These are phyloP conservation scores for Trichocladium uniseriatum DNA, from an alignment of 495 filamentous ascomycete genomes.

Conservation along the genomic window DNA sequence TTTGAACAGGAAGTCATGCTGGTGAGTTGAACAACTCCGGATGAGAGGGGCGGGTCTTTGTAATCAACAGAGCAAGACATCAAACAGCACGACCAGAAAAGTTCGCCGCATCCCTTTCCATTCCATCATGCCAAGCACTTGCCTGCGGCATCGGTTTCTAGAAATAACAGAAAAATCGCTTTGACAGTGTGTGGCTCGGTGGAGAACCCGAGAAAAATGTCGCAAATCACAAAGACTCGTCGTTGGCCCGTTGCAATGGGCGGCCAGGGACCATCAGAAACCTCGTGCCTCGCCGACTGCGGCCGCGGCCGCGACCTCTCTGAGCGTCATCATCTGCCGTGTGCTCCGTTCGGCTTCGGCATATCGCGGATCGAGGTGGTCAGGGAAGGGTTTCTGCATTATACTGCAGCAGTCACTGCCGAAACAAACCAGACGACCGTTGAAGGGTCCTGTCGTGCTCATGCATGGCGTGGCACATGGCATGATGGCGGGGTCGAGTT, in stretches of 20 bases:
- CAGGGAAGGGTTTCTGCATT: no score
- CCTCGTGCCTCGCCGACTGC: constrained; percentile 2
- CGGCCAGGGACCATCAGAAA: not conserved
- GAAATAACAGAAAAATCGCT: not conserved
- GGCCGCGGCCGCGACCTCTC: not conserved
- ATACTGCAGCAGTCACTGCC: no score
- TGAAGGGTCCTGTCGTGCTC: no score
- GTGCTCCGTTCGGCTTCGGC: no score
- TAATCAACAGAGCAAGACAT: constrained; percentile 6
- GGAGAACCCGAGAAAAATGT: constrained; percentile 7
- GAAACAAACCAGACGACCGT: no score
- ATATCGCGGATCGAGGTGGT: no score
- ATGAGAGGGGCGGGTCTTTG: constrained; percentile 11
- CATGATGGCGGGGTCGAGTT: no score
- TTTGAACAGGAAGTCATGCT: not conserved
- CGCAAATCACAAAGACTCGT: constrained; percentile 1
- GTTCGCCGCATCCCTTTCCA: constrained; percentile 8
- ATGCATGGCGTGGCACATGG: no score
- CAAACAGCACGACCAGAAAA: not conserved
- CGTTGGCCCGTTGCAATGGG: not conserved
- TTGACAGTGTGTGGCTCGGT: constrained; percentile 2
- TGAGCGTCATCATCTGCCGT: no score
- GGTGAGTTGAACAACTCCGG: constrained; percentile 6
- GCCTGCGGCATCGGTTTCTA: constrained; percentile 6
- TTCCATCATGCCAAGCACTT: not conserved